Conservation (phyloP, 768 basidiomycete genomes). For the Macrolepiota fuliginosa region DNA sequence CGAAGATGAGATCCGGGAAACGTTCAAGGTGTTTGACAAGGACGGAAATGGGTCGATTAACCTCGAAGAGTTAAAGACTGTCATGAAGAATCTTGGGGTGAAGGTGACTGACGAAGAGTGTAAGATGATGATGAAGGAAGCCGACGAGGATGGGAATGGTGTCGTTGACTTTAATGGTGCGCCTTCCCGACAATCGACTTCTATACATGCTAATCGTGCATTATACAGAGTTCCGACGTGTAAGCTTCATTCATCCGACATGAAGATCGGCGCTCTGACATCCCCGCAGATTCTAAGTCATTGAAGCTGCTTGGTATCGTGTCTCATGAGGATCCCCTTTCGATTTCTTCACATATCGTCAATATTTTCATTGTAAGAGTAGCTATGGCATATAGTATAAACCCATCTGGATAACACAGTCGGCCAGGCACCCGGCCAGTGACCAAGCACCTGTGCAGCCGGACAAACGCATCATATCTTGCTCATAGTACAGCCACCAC, state of each 20-base stretch:
- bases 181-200: slow-evolving; percentile 16
- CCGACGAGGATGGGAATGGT: slow-evolving; percentile 81
- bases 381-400: not conserved
- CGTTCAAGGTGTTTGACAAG: slow-evolving; percentile 97
- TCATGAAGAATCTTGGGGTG: slow-evolving; percentile 91
- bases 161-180: slow-evolving; percentile 77
- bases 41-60: slow-evolving; percentile 91
- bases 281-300: not conserved
- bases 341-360: not conserved
- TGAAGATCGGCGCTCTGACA: not conserved
- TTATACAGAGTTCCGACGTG: slow-evolving; percentile 12
- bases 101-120: slow-evolving; percentile 76
- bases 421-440: not conserved
- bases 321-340: not conserved
- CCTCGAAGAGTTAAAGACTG: slow-evolving; percentile 81
- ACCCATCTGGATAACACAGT: not conserved
- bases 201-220: not conserved
- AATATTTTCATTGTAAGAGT: not conserved
- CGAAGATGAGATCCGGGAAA: slow-evolving; percentile 95
- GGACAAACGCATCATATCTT: not conserved
- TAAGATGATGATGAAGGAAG: slow-evolving; percentile 90
- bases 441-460: not conserved
- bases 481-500: not conserved
- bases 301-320: not conserved
- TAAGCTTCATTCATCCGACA: not conserved